Conservation (phyloP, 108 stramenopile genomes). For the Licmophora abbreviata region DNA sequence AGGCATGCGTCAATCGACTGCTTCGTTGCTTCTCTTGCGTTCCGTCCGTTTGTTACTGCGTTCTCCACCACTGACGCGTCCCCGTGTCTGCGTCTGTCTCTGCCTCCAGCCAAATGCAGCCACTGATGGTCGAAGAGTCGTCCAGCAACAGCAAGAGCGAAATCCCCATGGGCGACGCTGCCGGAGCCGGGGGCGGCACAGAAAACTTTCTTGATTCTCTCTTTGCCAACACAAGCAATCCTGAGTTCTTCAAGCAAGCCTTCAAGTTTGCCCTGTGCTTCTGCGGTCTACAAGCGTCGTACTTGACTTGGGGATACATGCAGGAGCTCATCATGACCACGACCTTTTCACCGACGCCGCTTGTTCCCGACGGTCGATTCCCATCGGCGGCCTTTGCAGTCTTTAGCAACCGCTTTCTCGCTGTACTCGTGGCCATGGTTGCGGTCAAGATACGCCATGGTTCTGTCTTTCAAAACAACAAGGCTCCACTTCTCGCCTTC, state of each 20-base stretch:
- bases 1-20: too few species aligned
- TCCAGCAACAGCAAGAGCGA: background rate
- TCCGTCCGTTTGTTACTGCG: too few species aligned
- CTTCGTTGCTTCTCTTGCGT: too few species aligned
- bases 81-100: too few species aligned
- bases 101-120: constrained; percentile 3
- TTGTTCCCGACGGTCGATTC: constrained; percentile 77
- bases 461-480: constrained; percentile 63
- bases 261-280: constrained; percentile 58
- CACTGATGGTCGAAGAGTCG: background rate
- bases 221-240: constrained; percentile 14
- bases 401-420: constrained; percentile 94
- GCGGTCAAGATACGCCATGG: constrained; percentile 78
- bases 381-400: constrained; percentile 95
- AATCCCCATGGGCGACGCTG: constrained; percentile 5
- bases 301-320: constrained; percentile 94
- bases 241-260: constrained; percentile 47
- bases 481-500: constrained; percentile 86
- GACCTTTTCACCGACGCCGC: constrained; percentile 65
- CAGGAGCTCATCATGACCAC: constrained; percentile 98
- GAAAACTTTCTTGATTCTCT: constrained; percentile 8
- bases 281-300: constrained; percentile 80
- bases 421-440: constrained; percentile 86
- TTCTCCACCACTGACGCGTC: too few species aligned
- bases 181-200: background rate